phyloP scores from a whole-genome alignment of 2,329 filamentous ascomycete species.

The Botrytis galanthina region DNA sequence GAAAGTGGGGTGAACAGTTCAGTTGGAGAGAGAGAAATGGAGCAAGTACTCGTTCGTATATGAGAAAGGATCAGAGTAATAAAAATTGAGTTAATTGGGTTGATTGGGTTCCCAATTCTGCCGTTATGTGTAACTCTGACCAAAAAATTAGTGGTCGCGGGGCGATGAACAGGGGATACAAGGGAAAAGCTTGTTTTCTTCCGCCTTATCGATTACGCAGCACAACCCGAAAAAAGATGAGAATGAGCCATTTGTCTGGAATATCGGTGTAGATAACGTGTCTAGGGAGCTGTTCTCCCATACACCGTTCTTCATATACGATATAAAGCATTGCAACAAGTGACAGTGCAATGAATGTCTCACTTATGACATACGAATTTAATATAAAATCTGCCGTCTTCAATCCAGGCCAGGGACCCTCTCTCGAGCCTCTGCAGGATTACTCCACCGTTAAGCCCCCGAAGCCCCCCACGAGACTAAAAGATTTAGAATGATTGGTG shows the following conservation, averaged over 20 bases:
- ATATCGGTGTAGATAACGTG: not conserved
- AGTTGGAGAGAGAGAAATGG: constrained; percentile 2
- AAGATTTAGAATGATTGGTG: constrained; percentile 5
- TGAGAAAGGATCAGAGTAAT: not conserved
- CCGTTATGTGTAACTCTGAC: not conserved
- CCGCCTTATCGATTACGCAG: constrained; percentile 16
- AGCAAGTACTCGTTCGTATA: too few species aligned
- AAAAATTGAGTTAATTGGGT: not conserved
- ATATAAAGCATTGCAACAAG: not conserved
- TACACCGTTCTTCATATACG: not conserved
- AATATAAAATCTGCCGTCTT: not conserved
- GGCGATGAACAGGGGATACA: not conserved
- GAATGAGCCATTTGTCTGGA: not conserved
- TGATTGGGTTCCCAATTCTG: not conserved
- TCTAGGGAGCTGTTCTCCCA: too few species aligned
- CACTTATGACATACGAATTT: not conserved
- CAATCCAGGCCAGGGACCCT: not conserved
- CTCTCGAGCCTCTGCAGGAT: not conserved
- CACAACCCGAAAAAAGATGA: not conserved
- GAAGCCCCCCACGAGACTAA: constrained; percentile 1
- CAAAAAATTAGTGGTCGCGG: not conserved
- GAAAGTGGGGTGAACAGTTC: not conserved
- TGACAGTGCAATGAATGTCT: not conserved
- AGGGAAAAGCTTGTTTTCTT: constrained; percentile 10
- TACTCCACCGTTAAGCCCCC: not conserved